phyloP scores from a whole-genome alignment of 768 basidiomycete species.

The Flagelloscypha sp. region DNA sequence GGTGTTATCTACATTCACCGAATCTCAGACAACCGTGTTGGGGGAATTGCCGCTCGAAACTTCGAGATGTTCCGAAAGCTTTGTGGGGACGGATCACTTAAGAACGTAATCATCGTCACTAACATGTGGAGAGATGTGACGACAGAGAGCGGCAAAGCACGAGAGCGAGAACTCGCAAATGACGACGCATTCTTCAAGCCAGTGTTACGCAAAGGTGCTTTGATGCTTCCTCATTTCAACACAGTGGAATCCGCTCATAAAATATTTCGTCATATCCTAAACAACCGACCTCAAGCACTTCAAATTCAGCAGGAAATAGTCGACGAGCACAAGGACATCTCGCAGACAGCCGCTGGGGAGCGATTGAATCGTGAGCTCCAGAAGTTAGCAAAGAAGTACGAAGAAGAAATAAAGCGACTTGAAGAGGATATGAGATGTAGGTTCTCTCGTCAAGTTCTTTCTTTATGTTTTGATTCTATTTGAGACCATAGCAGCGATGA shows the following conservation, averaged over 20 bases:
- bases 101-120: constrained; percentile 34
- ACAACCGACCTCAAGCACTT: constrained; percentile 32
- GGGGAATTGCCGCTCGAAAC: constrained; percentile 28
- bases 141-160: constrained; percentile 22
- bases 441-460: no score
- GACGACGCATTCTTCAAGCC: constrained; percentile 36
- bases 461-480: no score
- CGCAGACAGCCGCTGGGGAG: constrained; percentile 44
- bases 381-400: constrained; percentile 36
- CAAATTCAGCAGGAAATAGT: constrained; percentile 52
- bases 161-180: constrained; percentile 25
- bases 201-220: constrained; percentile 33
- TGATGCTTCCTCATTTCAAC: constrained; percentile 27
- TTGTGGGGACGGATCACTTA: constrained; percentile 30
- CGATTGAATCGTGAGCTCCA: constrained; percentile 43
- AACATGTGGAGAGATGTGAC: constrained; percentile 31
- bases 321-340: constrained; percentile 36
- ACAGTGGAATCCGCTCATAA: constrained; percentile 30
- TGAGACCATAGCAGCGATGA: constrained; percentile 24
- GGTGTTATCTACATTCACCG: constrained; percentile 30
- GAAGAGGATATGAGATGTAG: constrained; percentile 35
- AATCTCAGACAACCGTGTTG: constrained; percentile 22
- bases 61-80: constrained; percentile 33
- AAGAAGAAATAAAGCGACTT: constrained; percentile 39
- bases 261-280: constrained; percentile 35